Evolutionary conservation across 176 grass and related monocot species (phyloP), one percentile per base, ranked within the genome.

Genomic region (Carex cristatella): DNA sequence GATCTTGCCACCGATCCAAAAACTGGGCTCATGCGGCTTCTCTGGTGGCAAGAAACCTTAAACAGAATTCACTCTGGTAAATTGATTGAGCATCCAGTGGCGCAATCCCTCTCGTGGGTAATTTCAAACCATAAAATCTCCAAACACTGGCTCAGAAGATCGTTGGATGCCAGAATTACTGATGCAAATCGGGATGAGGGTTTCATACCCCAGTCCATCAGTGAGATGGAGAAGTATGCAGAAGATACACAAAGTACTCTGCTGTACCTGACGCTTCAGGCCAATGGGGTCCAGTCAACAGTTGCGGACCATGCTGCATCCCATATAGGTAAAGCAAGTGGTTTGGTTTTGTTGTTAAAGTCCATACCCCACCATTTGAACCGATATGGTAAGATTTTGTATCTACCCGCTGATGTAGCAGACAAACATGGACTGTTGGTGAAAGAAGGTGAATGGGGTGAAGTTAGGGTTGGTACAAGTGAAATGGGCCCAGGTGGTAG

Each of bases 121-220:
- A 65, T 93, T 73, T 86, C 84, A 0, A 88, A 92, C n/a, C 83
- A 86, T 5, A 93, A 91, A 84, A 84, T 98, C 7, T 91, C 88
- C 75, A 98, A 93, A 84, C 92, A 98, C 15, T 94, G 95, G 95
- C 89, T 98, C 44, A 98, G 89, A 86, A 69, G 95, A 49, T 94
- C 91, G 0, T 19, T 98, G 7, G 89, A 98, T 57, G 91, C 93
- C 0, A 89, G 95, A 89, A 94, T 98, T 61, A 90, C 84, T 32
- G 95, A 98, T 0, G 95, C 91, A 10, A 98, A 91, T 82, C 84
- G 56, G 27, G 95, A 93, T 0, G 91, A 93, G 1, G 67, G 70
- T 69, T 65, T 58, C 28, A 86, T 94, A 61, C 91, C 89, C 0
- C 86, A 87, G 86, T 89, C 85, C 1, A 27, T 82, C 30, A 16